These are phyloP conservation scores for Backusella psychrophila DNA, from an alignment of 192 early-diverging fungal genomes.

Conservation along the genomic window DNA sequence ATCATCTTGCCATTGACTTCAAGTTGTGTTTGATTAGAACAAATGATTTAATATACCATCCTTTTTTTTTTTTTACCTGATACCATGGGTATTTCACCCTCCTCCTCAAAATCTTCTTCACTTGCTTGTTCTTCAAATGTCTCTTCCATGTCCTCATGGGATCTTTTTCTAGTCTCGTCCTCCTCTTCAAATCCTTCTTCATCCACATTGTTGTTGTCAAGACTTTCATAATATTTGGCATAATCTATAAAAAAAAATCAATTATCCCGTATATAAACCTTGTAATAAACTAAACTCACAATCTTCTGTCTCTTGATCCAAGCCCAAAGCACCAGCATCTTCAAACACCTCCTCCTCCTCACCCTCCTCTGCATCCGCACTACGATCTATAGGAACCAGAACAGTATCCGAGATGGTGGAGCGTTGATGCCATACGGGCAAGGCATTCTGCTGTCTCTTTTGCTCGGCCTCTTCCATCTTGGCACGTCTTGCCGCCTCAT, in stretches of 20 bases:
- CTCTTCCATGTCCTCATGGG: constrained; percentile 11
- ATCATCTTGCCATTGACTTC: constrained; percentile 43
- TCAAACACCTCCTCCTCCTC: constrained; percentile 37
- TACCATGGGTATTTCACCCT: constrained; percentile 28
- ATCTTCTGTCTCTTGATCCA: constrained; percentile 42
- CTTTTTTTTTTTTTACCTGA: constrained; percentile 17
- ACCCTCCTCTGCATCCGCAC: constrained; percentile 23
- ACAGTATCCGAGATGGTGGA: constrained; percentile 64
- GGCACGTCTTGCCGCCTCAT: constrained; percentile 63
- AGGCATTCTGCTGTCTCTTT: constrained; percentile 70
- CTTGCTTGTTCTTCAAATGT: constrained; percentile 27
- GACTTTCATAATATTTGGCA: constrained; percentile 27
- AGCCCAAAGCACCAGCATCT: constrained; percentile 34
- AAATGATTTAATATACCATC: neutral
- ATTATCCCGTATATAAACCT: neutral
- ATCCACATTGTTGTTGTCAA: constrained; percentile 32
- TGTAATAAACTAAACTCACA: constrained; percentile 33
- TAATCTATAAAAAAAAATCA: constrained; percentile 18
- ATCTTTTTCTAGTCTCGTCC: constrained; percentile 8
- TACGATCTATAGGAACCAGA: constrained; percentile 36
- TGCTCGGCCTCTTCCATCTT: constrained; percentile 63
- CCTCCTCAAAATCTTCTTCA: constrained; percentile 22
- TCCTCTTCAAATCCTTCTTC: constrained; percentile 14
- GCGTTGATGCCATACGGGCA: constrained; percentile 78
- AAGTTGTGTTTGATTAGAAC: no score